Percentiles rank a stretch among this genome's conserved stretches.
phyloP scores from a whole-genome alignment of 345 rosid genomes.

The Moricandia arvensis region DNA sequence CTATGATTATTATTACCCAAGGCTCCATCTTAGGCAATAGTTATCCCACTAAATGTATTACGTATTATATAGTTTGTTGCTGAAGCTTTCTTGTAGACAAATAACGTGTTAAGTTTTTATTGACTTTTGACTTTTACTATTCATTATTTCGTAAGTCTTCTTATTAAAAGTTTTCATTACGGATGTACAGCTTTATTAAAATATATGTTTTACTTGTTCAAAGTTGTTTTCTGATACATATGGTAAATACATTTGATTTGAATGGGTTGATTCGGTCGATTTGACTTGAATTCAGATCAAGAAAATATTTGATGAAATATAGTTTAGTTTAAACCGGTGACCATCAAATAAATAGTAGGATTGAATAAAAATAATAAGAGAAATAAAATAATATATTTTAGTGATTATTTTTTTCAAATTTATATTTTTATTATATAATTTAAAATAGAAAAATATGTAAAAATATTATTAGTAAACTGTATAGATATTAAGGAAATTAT shows the following conservation, averaged over 20 bases:
- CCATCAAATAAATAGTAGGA: too few species aligned
- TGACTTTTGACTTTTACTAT: conserved; percentile 6
- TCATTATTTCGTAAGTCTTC: not conserved
- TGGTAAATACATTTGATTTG: not conserved
- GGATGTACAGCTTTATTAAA: not conserved
- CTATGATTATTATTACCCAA: conserved; percentile 15
- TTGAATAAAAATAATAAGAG: too few species aligned
- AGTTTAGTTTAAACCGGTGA: not conserved
- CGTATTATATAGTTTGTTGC: conserved; percentile 12
- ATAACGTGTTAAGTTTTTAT: conserved; percentile 19
- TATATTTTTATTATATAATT: too few species aligned
- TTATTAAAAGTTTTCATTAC: not conserved
- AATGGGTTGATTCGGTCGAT: conserved; percentile 4
- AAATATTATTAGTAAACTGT: too few species aligned
- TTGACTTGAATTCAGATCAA: not conserved
- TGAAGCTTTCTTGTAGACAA: not conserved
- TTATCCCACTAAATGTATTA: not conserved
- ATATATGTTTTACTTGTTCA: not conserved
- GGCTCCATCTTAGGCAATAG: conserved; percentile 21
- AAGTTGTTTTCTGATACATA: not conserved
- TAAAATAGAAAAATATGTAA: too few species aligned
- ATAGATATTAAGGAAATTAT: too few species aligned
- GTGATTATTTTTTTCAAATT: too few species aligned
- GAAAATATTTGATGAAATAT: not conserved
- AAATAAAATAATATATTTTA: too few species aligned